Conservation (phyloP, 2,329 filamentous ascomycete species). For the Curvularia lunata region DNA sequence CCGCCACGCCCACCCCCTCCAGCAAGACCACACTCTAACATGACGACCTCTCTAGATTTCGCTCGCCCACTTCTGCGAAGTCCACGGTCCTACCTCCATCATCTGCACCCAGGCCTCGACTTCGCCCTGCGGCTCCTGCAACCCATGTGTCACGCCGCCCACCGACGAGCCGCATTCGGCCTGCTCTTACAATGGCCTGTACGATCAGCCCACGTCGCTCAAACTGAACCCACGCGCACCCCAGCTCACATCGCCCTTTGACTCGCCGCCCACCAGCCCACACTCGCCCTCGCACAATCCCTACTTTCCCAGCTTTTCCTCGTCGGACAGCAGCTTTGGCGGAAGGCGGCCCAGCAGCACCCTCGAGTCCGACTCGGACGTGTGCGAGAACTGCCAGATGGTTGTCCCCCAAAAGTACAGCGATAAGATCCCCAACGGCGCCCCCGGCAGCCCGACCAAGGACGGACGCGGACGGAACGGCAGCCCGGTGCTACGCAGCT, state of each 20-base stretch:
- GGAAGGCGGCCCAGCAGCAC: conserved; percentile 44
- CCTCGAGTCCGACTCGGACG: conserved; percentile 57
- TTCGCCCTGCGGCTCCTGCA: conserved; percentile 61
- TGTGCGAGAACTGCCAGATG: conserved; percentile 64
- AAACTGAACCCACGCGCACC: conserved; percentile 43
- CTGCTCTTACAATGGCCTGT: conserved; percentile 44
- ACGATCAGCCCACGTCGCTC: conserved; percentile 41
- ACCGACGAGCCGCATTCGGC: conserved; percentile 45
- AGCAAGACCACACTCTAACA: conserved; percentile 4
- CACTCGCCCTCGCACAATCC: conserved; percentile 54
- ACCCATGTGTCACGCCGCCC: conserved; percentile 53
- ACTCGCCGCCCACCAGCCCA: conserved; percentile 52
- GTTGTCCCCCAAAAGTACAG: conserved; percentile 61
- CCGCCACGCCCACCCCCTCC: not conserved
- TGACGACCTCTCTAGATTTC: conserved; percentile 56
- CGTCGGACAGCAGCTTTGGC: conserved; percentile 40
- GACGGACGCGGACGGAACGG: conserved; percentile 58
- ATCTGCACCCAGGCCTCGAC: conserved; percentile 66
- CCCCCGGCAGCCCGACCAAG: conserved; percentile 58
- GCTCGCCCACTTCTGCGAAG: conserved; percentile 67
- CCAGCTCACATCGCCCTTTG: conserved; percentile 47
- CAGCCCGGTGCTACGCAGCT: conserved; percentile 62
- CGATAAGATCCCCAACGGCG: conserved; percentile 60
- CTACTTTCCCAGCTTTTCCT: conserved; percentile 55
- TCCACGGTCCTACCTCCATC: conserved; percentile 67